These are phyloP conservation scores for Ilex paraguariensis DNA, from an alignment of 305 asterid genomes.

Conservation along the genomic window DNA sequence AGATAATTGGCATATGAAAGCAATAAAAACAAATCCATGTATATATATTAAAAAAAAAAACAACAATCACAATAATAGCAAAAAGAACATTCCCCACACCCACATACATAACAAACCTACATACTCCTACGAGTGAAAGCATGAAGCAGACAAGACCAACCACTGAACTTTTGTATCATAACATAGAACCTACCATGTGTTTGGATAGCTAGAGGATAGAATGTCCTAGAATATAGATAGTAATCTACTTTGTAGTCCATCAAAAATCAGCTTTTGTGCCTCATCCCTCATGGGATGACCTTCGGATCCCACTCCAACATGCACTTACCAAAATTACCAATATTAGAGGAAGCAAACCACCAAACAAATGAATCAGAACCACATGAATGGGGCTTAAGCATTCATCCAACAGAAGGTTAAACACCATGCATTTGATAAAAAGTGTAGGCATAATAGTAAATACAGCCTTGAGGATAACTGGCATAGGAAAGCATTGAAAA, in stretches of 20 bases:
- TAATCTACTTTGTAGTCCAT: conserved; percentile 58
- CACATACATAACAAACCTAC: too few species aligned
- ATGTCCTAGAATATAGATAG: conserved; percentile 63
- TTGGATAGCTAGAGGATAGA: conserved; percentile 67
- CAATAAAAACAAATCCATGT: neutral
- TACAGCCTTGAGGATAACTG: too few species aligned
- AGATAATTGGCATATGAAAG: neutral
- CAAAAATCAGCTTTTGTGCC: conserved; percentile 70
- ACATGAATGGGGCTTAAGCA: neutral
- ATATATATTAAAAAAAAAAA: too few species aligned
- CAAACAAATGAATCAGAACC: neutral
- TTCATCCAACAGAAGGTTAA: too few species aligned
- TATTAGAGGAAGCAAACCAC: too few species aligned
- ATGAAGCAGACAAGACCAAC: conserved; percentile 5
- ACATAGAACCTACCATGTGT: conserved; percentile 57
- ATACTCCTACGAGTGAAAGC: neutral
- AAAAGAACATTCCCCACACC: too few species aligned
- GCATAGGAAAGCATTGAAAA: neutral
- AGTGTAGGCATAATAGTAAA: too few species aligned
- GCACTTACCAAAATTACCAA: too few species aligned
- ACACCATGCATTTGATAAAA: too few species aligned
- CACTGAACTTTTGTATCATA: conserved; percentile 8
- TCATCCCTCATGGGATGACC: conserved; percentile 47
- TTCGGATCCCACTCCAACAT: conserved; percentile 19
- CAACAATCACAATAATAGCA: too few species aligned